These are phyloP conservation scores for Geotrichum histeridarum DNA, from an alignment of 1,139 yeast genomes.

Conservation along the genomic window DNA sequence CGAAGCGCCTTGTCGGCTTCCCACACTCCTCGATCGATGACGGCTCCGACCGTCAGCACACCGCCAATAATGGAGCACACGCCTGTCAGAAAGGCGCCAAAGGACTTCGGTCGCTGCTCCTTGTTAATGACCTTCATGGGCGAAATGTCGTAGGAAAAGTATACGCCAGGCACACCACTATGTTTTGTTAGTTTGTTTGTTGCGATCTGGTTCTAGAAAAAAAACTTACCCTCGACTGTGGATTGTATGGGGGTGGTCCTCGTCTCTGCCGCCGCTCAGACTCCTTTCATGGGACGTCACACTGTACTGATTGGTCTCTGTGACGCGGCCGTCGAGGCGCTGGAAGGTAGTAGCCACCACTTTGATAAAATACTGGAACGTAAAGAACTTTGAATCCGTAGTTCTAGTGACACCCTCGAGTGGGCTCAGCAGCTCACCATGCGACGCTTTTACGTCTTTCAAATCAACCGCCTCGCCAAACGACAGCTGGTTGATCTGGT, in stretches of 20 bases:
- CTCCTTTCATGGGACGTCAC: slow-evolving; percentile 91
- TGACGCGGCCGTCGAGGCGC: slow-evolving; percentile 43
- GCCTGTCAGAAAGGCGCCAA: slow-evolving; percentile 82
- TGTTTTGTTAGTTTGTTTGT: not conserved
- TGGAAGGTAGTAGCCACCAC: slow-evolving; percentile 89
- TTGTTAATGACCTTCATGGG: slow-evolving; percentile 87
- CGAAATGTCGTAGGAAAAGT: slow-evolving; percentile 82
- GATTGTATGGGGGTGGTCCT: slow-evolving; percentile 80
- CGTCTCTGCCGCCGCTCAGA: slow-evolving; percentile 77
- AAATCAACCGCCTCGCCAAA: slow-evolving; percentile 49
- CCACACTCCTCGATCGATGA: slow-evolving; percentile 81
- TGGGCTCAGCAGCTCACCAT: slow-evolving; percentile 53
- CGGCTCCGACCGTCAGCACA: slow-evolving; percentile 84
- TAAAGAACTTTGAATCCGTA: slow-evolving; percentile 53
- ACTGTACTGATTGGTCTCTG: slow-evolving; percentile 89
- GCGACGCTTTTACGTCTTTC: not conserved
- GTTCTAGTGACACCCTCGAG: slow-evolving; percentile 52
- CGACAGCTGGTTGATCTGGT: slow-evolving; percentile 69
- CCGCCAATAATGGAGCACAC: slow-evolving; percentile 90
- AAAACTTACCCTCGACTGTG: slow-evolving; percentile 57
- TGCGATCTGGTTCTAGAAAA: no score
- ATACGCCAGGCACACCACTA: slow-evolving; percentile 79
- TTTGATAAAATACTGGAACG: slow-evolving; percentile 73
- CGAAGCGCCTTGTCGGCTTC: slow-evolving; percentile 78
- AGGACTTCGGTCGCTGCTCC: slow-evolving; percentile 70